Conservation (phyloP, 768 basidiomycete species). For the Hortiboletus flavorubellus region DNA sequence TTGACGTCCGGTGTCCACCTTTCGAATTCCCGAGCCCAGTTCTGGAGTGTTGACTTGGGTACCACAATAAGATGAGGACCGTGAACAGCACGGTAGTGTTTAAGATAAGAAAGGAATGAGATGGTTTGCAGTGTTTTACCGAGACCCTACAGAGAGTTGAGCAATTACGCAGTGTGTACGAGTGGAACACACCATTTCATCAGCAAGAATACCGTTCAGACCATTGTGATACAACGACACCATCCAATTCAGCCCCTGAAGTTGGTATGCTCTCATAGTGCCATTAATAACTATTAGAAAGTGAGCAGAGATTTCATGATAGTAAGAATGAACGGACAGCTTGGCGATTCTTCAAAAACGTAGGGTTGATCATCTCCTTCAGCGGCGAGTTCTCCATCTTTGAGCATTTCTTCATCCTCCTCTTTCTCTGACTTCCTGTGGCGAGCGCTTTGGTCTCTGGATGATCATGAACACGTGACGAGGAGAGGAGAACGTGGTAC, state of each 20-base stretch:
- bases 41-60: constrained; percentile 97
- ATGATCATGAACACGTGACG: constrained; percentile 4
- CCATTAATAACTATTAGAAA: constrained; percentile 73
- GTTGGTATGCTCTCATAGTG: constrained; percentile 87
- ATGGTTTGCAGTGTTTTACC: constrained; percentile 99
- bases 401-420: constrained; percentile 93
- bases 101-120: constrained; percentile 93
- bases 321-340: constrained; percentile 49
- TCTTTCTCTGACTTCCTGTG: constrained; percentile 98
- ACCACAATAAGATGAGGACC: constrained; percentile 96
- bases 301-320: neutral
- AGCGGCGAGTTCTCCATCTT: constrained; percentile 75
- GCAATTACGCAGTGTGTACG: neutral
- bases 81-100: constrained; percentile 66
- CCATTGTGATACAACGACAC: constrained; percentile 94
- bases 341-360: constrained; percentile 92
- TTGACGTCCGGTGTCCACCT: constrained; percentile 90
- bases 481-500: constrained; percentile 23
- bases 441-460: constrained; percentile 71
- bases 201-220: constrained; percentile 93
- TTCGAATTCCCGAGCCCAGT: constrained; percentile 92
- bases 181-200: constrained; percentile 72
- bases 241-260: constrained; percentile 98
- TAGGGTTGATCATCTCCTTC: constrained; percentile 87
- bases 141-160: constrained; percentile 61